Evolutionary conservation across 2,329 filamentous ascomycete species (phyloP), one percentile per base, ranked within the genome.

Genomic region (Ophiocordyceps robertsii): DNA sequence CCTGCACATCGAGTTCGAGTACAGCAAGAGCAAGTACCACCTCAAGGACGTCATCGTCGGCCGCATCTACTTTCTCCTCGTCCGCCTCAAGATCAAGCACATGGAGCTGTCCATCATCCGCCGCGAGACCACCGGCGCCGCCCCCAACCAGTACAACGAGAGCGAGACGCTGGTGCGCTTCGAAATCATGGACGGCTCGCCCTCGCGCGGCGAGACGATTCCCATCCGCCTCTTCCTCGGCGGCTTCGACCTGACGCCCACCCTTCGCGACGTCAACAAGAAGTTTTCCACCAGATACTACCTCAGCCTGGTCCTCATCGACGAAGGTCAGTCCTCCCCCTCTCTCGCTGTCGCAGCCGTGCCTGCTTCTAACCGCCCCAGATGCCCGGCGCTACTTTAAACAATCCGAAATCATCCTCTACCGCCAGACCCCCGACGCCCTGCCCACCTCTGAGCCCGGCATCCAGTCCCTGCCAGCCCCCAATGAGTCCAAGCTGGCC

Each of bases 111-210:
- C 87, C 51, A 98, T 98, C 56, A 98, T 98, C 61, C 77, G 93
- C 51, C 74, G 93, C 53, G 92, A 98, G 67, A 98, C 92, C 3
- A 98, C 92, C 1, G 92, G 93, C 43, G 87, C 88, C 6, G 87
- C 92, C 19, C 92, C 92, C 7, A 98, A 98, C 61, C 93, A 98
- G 65, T 98, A 98, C 68, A 98, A 98, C 61, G 93, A 98, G 70
- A 96, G 89, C 65, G 92, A 98, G 67, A 98, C 92, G 3, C 68
- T 98, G 53, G 92, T 98, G 44, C 80, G 93, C 50, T 98, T 98
- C 55, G 92, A 98, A 82, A 98, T 98, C 59, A 98, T 98, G 92
- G 92, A 98, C 61, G 92, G 92, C 46, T 96, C 90, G n/a, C 92
- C 92, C 30, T 95, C 89, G 42, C 76, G 92, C 69, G 88, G 85